Base-by-base conservation (phyloP, 306 rosid genomes). In the Abrus precatorius region DNA sequence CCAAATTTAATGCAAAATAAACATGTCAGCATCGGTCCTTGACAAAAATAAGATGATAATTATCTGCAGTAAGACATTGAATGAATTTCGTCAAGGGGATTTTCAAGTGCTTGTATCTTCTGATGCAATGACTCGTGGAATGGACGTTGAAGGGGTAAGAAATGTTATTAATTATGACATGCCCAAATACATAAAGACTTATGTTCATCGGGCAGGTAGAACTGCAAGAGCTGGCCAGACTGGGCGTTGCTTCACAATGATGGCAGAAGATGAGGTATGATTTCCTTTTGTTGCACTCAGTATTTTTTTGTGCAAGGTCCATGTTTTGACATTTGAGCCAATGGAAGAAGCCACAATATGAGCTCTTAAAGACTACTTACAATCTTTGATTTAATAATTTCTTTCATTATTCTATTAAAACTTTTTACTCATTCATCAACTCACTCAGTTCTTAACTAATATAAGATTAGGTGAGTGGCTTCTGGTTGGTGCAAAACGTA, bases 111-210 rank as follows among this genome's bases (percentile, higher is more conserved):
- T 95, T 61, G 89, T 95, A 83, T 91, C 94, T 28, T 93, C 98
- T 57, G 98, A 93, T 91, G 98, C 99, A 48, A 89, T 95, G 98
- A 91, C 99, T 74, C 92, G 97, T 84, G 99, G 98, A 69, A 95
- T 95, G 96, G 98, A 95, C 85, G 96, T 95, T 69, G 94, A 91
- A 87, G 98, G 96, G 71, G 92, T 95, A 82, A 84, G 82, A 87
- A 89, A 86, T 78, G 98, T 95, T 61, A 85, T 95, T 79, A 95
- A 93, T 83, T 95, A 93, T 72, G 96, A 93, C 74, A 81, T 90
- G 93, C 97, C 98, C 40, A 75, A 78, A 71, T 90, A 88, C 88
- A 81, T 90, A 63, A 95, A 95, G 80, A 93, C 98, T 52, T 95
- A 89, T 82, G 89, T 95, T 84, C 99, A 95, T 74, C 91, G 97